Conservation (phyloP, 2,329 filamentous ascomycete species). For the Blastomyces emzantsi region DNA sequence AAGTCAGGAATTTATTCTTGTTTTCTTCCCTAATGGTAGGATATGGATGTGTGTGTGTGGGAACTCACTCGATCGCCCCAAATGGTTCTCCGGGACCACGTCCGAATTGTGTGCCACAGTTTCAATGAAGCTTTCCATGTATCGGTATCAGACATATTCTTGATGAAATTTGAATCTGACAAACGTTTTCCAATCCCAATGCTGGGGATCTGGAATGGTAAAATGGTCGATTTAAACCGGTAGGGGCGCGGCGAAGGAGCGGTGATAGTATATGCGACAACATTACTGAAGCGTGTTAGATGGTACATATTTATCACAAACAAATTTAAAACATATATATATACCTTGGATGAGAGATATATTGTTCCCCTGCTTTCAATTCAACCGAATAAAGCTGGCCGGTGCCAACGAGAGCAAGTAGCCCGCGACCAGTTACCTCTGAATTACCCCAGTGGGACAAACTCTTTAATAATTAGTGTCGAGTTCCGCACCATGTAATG, state of each 20-base stretch:
- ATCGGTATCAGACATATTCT: slow-evolving; percentile 59
- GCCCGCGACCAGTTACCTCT: slow-evolving; percentile 74
- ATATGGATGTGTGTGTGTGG: not conserved
- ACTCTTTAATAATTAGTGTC: slow-evolving; percentile 43
- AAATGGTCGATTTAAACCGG: slow-evolving; percentile 66
- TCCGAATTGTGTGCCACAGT: slow-evolving; percentile 61
- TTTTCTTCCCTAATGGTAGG: not conserved
- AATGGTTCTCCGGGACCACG: slow-evolving; percentile 68
- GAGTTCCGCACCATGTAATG: not conserved
- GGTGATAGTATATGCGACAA: slow-evolving; percentile 79
- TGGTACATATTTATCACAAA: not conserved
- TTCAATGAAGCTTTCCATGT: slow-evolving; percentile 62
- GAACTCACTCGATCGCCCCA: slow-evolving; percentile 72
- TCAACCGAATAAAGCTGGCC: slow-evolving; percentile 85
- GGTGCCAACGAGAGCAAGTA: slow-evolving; percentile 73
- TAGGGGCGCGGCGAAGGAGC: slow-evolving; percentile 70
- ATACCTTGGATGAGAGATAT: slow-evolving; percentile 72
- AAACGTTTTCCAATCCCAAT: slow-evolving; percentile 55
- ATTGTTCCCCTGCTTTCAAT: slow-evolving; percentile 73
- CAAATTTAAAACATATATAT: slow-evolving; percentile 9
- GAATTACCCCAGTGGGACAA: slow-evolving; percentile 89
- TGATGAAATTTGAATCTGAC: slow-evolving; percentile 63
- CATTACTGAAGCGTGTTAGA: slow-evolving; percentile 49
- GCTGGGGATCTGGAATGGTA: slow-evolving; percentile 70
- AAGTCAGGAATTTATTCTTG: not conserved